A percentile compares a stretch with the other conserved stretches of the same genome.
phyloP scores from a whole-genome alignment of 2,329 filamentous ascomycete genomes.

The Dothideomycetes sp. region DNA sequence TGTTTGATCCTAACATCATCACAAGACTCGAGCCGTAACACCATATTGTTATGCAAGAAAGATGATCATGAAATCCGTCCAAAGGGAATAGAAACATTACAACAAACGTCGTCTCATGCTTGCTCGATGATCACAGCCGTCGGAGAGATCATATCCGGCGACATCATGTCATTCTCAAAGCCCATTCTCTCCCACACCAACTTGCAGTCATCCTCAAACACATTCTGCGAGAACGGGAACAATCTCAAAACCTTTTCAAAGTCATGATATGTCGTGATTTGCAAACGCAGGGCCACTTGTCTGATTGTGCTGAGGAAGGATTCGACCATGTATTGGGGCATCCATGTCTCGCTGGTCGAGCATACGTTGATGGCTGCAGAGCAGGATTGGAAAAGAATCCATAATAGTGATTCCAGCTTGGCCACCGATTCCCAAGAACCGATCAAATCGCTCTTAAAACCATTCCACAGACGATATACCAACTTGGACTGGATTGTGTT shows the following conservation, averaged over 20 bases:
- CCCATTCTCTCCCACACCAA: constrained; percentile 4
- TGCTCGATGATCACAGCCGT: not conserved
- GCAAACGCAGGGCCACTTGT: constrained; percentile 4
- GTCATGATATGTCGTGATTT: not conserved
- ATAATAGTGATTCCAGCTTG: constrained; percentile 4
- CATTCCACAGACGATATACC: constrained; percentile 11
- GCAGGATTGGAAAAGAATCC: constrained; percentile 8
- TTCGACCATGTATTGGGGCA: constrained; percentile 8
- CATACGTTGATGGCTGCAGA: constrained; percentile 8
- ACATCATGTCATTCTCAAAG: not conserved
- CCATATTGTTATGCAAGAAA: no score
- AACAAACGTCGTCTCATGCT: no score
- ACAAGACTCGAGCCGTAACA: no score
- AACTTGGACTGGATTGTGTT: constrained; percentile 9
- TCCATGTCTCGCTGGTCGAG: constrained; percentile 5
- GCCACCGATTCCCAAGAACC: constrained; percentile 1
- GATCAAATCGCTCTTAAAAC: constrained; percentile 8
- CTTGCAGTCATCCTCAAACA: constrained; percentile 6
- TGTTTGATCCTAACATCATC: no score
- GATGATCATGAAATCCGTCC: no score
- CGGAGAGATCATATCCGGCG: not conserved
- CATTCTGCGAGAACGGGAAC: constrained; percentile 8
- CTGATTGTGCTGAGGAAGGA: constrained; percentile 3
- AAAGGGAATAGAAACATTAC: no score
- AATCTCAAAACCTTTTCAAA: constrained; percentile 2